Base-by-base conservation (phyloP, 2,329 filamentous ascomycete species). In the Penicillium sp. region DNA sequence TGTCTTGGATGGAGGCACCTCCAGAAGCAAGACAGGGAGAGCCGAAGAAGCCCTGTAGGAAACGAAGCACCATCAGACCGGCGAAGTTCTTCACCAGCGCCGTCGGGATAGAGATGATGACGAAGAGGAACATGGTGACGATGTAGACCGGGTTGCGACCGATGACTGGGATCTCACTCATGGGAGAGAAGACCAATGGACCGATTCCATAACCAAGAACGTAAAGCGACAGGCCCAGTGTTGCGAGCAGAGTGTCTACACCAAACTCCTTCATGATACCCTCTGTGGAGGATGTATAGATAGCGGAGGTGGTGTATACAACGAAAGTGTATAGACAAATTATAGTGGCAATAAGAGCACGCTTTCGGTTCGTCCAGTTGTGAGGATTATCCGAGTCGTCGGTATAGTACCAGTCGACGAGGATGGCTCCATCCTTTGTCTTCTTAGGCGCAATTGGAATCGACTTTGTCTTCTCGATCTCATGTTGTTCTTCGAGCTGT, bases 131-230 rank as follows among this genome's bases (percentile, higher is more conserved):
- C 75, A 90, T 87, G 9, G 86, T 87, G 60, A 83, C 68, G 34
- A 88, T 81, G 70, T 91, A 91, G 5, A 87, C 82, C 0, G 84
- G 83, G 62, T 86, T 90, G 6, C 88, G 79, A 2, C 88, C 88
- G 47, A 90, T 81, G 43, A 79, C 67, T 0, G 87, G 86, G 21
- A 90, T 83, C 71, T 91, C 88, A 46, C 79, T 83, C 40, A 90
- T 71, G 0, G 88, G 88, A 0, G 84, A 85, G 72, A 84, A 89
- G 22, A 90, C 57, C 24, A 90, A 71, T 1, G 87, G 86, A 0
- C 86, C 87, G 14, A 86, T 71, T 3, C 86, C 86, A 57, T 85
- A 68, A 22, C 59, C 64, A 10, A 65, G 52, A 16, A 74, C 71
- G 49, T 74, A 75, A 11, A 74, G 59, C 14, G 71, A 66, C 43